Percentiles rank a stretch among this genome's conserved stretches.
These are phyloP conservation scores for Sclerospora graminicola DNA, from an alignment of 352 stramenopile species.

Conservation along the genomic window DNA sequence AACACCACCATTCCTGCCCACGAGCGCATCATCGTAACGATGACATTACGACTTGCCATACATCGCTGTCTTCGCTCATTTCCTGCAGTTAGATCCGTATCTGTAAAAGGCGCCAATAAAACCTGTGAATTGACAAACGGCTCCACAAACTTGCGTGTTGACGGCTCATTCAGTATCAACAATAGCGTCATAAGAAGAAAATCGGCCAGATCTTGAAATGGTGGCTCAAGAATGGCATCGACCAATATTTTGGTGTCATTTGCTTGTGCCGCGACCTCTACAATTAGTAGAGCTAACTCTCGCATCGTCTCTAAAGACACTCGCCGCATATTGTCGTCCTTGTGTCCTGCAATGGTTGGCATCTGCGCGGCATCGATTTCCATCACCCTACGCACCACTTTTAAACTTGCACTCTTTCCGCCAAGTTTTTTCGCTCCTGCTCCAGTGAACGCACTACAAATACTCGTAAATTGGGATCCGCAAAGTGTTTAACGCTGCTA, in stretches of 20 bases:
- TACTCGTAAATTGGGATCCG: constrained; percentile 63
- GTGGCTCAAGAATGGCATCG: too few relatives aligned
- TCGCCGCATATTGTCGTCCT: too few relatives aligned
- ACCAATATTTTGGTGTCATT: constrained; percentile 82
- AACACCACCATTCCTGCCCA: constrained; percentile 85
- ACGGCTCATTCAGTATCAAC: too few relatives aligned
- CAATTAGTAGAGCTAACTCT: constrained; percentile 64
- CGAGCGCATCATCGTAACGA: constrained; percentile 87
- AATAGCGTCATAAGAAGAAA: too few relatives aligned
- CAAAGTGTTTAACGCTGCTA: constrained; percentile 49
- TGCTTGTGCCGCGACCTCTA: constrained; percentile 68
- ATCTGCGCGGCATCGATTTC: too few relatives aligned
- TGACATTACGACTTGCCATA: constrained; percentile 84
- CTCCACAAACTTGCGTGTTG: constrained; percentile 78
- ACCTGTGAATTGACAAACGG: constrained; percentile 85
- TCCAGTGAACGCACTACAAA: too few relatives aligned
- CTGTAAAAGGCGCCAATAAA: too few relatives aligned
- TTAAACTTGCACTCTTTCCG: constrained; percentile 73
- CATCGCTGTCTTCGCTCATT: constrained; percentile 78
- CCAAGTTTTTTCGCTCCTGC: constrained; percentile 74
- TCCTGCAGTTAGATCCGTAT: too few relatives aligned
- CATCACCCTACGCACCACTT: too few relatives aligned
- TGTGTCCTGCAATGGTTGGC: too few relatives aligned
- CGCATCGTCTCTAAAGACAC: too few relatives aligned
- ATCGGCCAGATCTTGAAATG: too few relatives aligned